These are phyloP conservation scores for Tirmania nivea DNA, from an alignment of 495 filamentous ascomycete genomes.

Conservation along the genomic window DNA sequence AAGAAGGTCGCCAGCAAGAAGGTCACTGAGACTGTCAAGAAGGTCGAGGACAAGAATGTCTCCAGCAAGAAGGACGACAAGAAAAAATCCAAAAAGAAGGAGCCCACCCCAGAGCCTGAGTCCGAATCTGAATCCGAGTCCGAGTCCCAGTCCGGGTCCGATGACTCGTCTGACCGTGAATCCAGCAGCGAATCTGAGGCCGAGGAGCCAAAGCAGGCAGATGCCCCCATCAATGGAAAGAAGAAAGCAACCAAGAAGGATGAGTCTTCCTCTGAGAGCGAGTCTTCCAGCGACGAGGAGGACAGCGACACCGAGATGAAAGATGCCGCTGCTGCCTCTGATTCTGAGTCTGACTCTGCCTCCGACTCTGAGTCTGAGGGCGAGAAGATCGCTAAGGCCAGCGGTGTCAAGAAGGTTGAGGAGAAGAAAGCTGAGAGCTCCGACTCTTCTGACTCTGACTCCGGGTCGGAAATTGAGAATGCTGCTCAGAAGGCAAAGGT, in stretches of 20 bases:
- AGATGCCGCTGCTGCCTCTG: slow-evolving; percentile 1
- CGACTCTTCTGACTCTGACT: slow-evolving; percentile 21
- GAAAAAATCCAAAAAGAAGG: slow-evolving; percentile 22
- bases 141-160: slow-evolving; percentile 18
- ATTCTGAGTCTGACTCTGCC: slow-evolving; percentile 18
- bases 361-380: slow-evolving; percentile 23
- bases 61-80: slow-evolving; percentile 35
- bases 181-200: slow-evolving; percentile 11
- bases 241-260: slow-evolving; percentile 9
- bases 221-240: slow-evolving; percentile 5
- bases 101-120: slow-evolving; percentile 21
- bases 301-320: slow-evolving; percentile 10
- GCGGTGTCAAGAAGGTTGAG: slow-evolving; percentile 19
- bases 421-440: slow-evolving; percentile 8
- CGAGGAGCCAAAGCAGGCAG: slow-evolving; percentile 1
- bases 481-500: background rate
- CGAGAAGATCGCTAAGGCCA: slow-evolving; percentile 12
- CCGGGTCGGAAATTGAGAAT: slow-evolving; percentile 12
- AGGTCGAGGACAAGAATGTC: slow-evolving; percentile 30
- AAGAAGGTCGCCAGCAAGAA: slow-evolving; percentile 15
- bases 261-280: slow-evolving; percentile 19
- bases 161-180: slow-evolving; percentile 21
- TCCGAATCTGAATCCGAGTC: slow-evolving; percentile 21
- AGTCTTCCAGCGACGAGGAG: slow-evolving; percentile 16
- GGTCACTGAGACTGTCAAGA: slow-evolving; percentile 29